Evolutionary conservation across 225 moss, liverwort and hornwort species (phyloP), one percentile per base, ranked within the genome.

Genomic region (Asterella californica): DNA sequence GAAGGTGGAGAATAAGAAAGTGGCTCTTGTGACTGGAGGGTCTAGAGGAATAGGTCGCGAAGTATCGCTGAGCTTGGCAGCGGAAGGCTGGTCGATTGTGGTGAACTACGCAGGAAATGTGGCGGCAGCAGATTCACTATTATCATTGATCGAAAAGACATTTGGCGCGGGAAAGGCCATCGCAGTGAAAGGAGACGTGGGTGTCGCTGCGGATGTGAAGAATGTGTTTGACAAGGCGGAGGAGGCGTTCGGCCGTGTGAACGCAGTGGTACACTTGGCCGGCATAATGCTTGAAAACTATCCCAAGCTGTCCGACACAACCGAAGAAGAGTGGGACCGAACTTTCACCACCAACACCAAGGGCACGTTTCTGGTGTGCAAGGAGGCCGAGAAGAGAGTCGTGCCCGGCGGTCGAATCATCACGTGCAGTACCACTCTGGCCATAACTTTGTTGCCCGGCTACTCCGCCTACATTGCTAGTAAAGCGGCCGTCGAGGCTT

Each of bases 1-100:
- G n/a, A n/a, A n/a, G 24, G 67, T 73, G 33, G n/a, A 72, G 66
- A 42, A 76, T 63, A 92, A 90, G 67, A 92, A 91, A 82, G 90
- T 90, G 4, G 94, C 86, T 18, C 76, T 94, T 8, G 87, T 94
- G 22, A 91, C 92, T 0, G 94, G 94, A 30, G 90, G 89, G 0
- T 94, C 94, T 21, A 84, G 90, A 33, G 94, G 94, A 38, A 91
- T 94, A 0, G 94, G 94, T 0, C 82, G 88, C 9, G 87, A 84
- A 36, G 80, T 91, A 27, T 66, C 86, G 15, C 9, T 88, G 1
- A 66, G 77, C 10, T 25, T 94, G 1, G 92, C 88, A 25, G 82
- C 78, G 81, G 82, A 84, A 34, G 92, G 91, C 21, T 91, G 91
- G 9, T 85, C 80, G 6, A 86, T 94, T 15, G 91, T 94, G 0